Percentiles rank a stretch among this genome's conserved stretches.
Conservation (phyloP, 176 grass and related monocot genomes). For the Aegilops speltoides region DNA sequence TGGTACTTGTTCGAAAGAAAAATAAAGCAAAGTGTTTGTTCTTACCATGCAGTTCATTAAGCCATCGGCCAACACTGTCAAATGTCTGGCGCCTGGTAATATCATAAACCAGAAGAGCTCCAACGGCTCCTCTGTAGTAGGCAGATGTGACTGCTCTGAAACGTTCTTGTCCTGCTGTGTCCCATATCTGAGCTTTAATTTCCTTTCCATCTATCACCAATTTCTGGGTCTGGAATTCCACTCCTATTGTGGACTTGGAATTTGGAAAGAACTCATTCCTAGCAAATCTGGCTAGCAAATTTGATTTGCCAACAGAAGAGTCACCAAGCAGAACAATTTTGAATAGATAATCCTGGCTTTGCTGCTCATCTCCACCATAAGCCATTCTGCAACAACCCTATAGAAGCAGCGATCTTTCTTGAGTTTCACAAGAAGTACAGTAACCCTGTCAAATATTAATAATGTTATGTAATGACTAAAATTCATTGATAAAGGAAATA, state of each 20-base stretch:
- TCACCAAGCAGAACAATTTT: constrained; percentile 68
- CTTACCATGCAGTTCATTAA: constrained; percentile 68
- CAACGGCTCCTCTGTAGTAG: constrained; percentile 68
- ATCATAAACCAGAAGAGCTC: constrained; percentile 68
- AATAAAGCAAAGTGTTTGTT: background rate
- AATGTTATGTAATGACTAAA: background rate
- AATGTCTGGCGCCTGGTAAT: constrained; percentile 65
- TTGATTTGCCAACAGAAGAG: constrained; percentile 71
- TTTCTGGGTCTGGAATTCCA: constrained; percentile 71
- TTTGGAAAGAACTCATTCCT: constrained; percentile 66
- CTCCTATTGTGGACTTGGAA: constrained; percentile 69
- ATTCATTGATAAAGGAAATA: background rate
- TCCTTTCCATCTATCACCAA: constrained; percentile 74
- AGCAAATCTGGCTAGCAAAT: constrained; percentile 67
- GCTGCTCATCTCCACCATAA: constrained; percentile 50
- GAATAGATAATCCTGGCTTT: constrained; percentile 67
- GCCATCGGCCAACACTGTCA: constrained; percentile 62
- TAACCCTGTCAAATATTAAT: constrained; percentile 6
- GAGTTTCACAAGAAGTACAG: constrained; percentile 11
- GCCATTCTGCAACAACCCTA: constrained; percentile 40
- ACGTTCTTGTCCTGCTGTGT: constrained; percentile 71
- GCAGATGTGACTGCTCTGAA: constrained; percentile 73
- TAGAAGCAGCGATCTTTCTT: background rate
- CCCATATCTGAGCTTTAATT: constrained; percentile 83
- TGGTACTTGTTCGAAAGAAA: background rate